phyloP scores from a whole-genome alignment of 2,329 filamentous ascomycete species.

The Colletotrichum cuscutae region DNA sequence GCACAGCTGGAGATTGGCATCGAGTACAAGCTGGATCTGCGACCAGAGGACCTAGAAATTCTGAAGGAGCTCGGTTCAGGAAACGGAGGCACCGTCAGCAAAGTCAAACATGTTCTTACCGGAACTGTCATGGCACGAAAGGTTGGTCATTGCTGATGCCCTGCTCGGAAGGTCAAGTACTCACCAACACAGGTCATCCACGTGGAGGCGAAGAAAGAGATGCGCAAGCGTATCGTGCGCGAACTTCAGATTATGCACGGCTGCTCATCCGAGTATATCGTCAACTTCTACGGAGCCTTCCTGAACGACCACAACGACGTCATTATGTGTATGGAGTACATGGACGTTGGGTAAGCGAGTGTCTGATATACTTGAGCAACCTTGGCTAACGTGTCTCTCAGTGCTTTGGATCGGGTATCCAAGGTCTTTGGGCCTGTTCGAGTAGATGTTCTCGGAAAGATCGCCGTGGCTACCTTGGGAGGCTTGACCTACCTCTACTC shows the following conservation, averaged over 20 bases:
- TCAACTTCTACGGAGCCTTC: slow-evolving; percentile 97
- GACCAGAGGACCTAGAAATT: slow-evolving; percentile 90
- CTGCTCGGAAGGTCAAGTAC: background rate
- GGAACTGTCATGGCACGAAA: slow-evolving; percentile 98
- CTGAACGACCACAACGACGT: slow-evolving; percentile 97
- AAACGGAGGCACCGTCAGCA: slow-evolving; percentile 98
- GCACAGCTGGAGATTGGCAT: slow-evolving; percentile 91
- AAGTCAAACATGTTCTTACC: slow-evolving; percentile 93
- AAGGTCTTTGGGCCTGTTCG: slow-evolving; percentile 94
- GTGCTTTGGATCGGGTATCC: slow-evolving; percentile 91
- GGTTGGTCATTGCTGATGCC: slow-evolving; percentile 60
- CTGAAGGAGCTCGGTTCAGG: slow-evolving; percentile 95
- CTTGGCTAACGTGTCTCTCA: slow-evolving; percentile 50
- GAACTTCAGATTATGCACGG: slow-evolving; percentile 99
- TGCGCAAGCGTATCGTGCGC: slow-evolving; percentile 95
- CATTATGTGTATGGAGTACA: slow-evolving; percentile 99
- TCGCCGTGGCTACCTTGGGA: slow-evolving; percentile 93
- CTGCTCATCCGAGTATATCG: slow-evolving; percentile 96
- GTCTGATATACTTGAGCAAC: background rate
- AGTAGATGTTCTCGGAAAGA: slow-evolving; percentile 96
- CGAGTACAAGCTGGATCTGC: slow-evolving; percentile 93
- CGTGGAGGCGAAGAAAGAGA: slow-evolving; percentile 96
- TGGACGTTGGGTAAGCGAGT: slow-evolving; percentile 90
- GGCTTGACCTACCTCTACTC: slow-evolving; percentile 95
- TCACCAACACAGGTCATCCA: slow-evolving; percentile 83